Evolutionary conservation across 129 eudicot species (phyloP), one percentile per base, ranked within the genome.

Genomic region (Flaveria linearis): DNA sequence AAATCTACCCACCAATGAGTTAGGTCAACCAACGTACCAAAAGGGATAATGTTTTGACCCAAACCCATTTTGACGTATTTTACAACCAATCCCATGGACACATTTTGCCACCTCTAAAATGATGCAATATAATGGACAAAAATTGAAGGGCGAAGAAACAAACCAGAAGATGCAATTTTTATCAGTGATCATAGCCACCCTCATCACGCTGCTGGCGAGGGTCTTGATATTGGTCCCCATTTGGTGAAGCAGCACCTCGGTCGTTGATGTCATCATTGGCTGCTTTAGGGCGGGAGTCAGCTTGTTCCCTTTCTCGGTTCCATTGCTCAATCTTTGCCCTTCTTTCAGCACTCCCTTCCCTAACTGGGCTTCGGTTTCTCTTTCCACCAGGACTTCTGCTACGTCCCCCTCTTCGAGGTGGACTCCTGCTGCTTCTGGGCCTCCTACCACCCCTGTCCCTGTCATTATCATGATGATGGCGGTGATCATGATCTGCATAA

Each of bases 311-410:
- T 86, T 95, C 99, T 83, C 91, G 90, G 71, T 95, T 95, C 99
- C 99, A 95, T 63, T 89, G 96, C 83, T 89, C 99, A 76, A 95
- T 95, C 77, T 86, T 95, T 2, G 99, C 99, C 89, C 99, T 88
- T 71, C 99, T 89, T 85, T 95, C 99, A 42, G 86, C 97, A 70
- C 97, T 95, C 51, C 93, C 88, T 76, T 89, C 99, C 85, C 99
- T 83, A 12, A 78, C 84, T 3, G 98, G 93, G 61, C 97, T 91
- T 80, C 89, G 81, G 75, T 85, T 85, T 78, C 97, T 87, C 83
- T 85, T 87, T 53, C 88, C 96, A 7, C 86, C 85, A 9, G 97
- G 99, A 76, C 98, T 94, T 81, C 97, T 85, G 83, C 98, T 93
- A 12, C 92, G 84, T 20, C 92, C 82, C 36, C 96, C 79, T 57